Conservation (phyloP, 768 basidiomycete species). For the Mrakia hoshinonis region DNA sequence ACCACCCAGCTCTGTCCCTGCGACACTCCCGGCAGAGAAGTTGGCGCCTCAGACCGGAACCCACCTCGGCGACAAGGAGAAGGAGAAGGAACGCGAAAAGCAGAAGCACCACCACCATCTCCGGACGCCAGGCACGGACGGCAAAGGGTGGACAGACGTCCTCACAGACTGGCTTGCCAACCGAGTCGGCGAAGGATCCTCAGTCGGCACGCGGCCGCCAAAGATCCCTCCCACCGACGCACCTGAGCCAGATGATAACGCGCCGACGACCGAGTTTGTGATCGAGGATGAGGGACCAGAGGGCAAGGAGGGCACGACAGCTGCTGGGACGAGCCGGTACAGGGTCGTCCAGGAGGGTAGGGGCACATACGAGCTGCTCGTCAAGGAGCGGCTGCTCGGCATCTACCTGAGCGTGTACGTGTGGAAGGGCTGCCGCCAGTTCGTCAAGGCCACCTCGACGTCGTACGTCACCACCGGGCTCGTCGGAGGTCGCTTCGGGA, state of each 20-base stretch:
- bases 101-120: conserved; percentile 8
- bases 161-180: conserved; percentile 10
- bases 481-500: conserved; percentile 27
- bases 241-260: neutral
- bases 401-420: conserved; percentile 29
- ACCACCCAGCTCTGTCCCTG: neutral
- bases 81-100: conserved; percentile 15
- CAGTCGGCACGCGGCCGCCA: neutral
- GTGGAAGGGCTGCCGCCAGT: conserved; percentile 20
- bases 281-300: neutral
- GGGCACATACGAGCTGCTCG: conserved; percentile 26
- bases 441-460: conserved; percentile 25
- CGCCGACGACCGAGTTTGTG: neutral
- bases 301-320: neutral
- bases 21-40: neutral
- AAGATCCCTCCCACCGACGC: too few relatives aligned
- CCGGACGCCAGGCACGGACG: neutral
- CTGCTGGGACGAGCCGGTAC: neutral
- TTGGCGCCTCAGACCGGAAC: neutral
- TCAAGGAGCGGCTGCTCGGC: conserved; percentile 27
- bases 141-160: conserved; percentile 6
- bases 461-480: conserved; percentile 28
- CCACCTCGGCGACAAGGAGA: conserved; percentile 14
- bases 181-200: conserved; percentile 9
- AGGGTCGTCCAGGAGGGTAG: conserved; percentile 21